Conservation (phyloP, 352 stramenopile species). For the Pythium myriotylum region DNA sequence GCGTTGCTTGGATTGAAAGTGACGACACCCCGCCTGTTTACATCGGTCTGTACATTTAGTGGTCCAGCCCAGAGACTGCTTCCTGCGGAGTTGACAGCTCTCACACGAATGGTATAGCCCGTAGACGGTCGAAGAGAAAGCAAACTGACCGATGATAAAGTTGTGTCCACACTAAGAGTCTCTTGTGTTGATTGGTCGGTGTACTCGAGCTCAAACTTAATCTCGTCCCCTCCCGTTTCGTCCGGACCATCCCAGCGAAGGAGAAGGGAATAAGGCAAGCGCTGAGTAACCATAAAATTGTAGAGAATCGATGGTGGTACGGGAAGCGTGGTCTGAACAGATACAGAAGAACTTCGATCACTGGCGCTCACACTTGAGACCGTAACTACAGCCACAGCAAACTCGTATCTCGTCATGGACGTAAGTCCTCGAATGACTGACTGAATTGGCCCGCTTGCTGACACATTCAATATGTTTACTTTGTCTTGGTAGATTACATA, state of each 20-base stretch:
- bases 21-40: constrained; percentile 46
- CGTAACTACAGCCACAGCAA: constrained; percentile 37
- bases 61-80: constrained; percentile 36
- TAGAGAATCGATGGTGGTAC: constrained; percentile 41
- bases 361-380: constrained; percentile 35
- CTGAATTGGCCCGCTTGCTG: constrained; percentile 25
- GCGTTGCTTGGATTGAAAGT: constrained; percentile 22
- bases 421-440: constrained; percentile 31
- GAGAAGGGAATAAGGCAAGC: constrained; percentile 36
- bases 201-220: constrained; percentile 42
- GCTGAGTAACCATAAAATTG: constrained; percentile 28
- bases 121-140: constrained; percentile 33
- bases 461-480: constrained; percentile 24
- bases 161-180: background rate
- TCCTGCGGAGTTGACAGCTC: constrained; percentile 44
- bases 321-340: constrained; percentile 35
- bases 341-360: constrained; percentile 26
- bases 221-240: constrained; percentile 43
- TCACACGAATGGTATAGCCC: constrained; percentile 39
- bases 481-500: constrained; percentile 53
- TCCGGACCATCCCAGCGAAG: constrained; percentile 42
- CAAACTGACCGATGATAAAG: constrained; percentile 26
- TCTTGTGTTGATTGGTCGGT: constrained; percentile 17
- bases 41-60: constrained; percentile 38
- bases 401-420: constrained; percentile 37